A percentile compares a stretch with the other conserved stretches of the same genome.
phyloP scores from a whole-genome alignment of 1,139 yeast genomes.

The Waltiozyma sp. region DNA sequence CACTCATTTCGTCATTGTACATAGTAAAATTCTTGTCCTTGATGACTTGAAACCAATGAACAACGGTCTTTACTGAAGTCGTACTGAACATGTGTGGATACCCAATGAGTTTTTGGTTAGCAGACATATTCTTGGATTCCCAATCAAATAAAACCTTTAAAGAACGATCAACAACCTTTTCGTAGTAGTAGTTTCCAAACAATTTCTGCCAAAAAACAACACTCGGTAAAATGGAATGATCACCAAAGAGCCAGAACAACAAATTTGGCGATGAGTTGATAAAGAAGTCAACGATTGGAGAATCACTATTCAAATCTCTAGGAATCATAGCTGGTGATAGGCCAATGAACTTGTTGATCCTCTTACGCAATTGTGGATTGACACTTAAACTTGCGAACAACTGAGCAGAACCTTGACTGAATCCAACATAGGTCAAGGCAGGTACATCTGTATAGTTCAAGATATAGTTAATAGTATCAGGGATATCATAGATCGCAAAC shows the following conservation, averaged over 20 bases:
- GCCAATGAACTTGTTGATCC: slow-evolving; percentile 65
- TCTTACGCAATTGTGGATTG: slow-evolving; percentile 54
- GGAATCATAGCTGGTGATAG: slow-evolving; percentile 95
- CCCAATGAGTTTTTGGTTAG: slow-evolving; percentile 61
- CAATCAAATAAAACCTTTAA: slow-evolving; percentile 65
- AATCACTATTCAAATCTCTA: slow-evolving; percentile 62
- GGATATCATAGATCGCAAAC: slow-evolving; percentile 64
- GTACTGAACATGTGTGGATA: slow-evolving; percentile 83
- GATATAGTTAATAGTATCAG: slow-evolving; percentile 52
- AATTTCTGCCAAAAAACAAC: slow-evolving; percentile 76
- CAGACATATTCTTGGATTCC: slow-evolving; percentile 58
- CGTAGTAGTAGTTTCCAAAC: slow-evolving; percentile 75
- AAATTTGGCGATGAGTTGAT: slow-evolving; percentile 72
- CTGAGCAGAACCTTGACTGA: slow-evolving; percentile 83
- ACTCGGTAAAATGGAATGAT: slow-evolving; percentile 60
- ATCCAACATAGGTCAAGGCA: slow-evolving; percentile 59
- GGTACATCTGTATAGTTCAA: slow-evolving; percentile 28
- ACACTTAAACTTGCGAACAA: slow-evolving; percentile 69
- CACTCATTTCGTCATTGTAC: slow-evolving; percentile 74
- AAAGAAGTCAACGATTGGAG: slow-evolving; percentile 55
- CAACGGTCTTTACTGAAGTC: slow-evolving; percentile 84
- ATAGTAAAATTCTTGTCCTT: slow-evolving; percentile 47
- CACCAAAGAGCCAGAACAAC: slow-evolving; percentile 65
- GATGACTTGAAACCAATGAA: slow-evolving; percentile 94
- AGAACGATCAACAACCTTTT: slow-evolving; percentile 59